Conservation (phyloP, 129 eudicot genomes). For the Mikania micrantha region DNA sequence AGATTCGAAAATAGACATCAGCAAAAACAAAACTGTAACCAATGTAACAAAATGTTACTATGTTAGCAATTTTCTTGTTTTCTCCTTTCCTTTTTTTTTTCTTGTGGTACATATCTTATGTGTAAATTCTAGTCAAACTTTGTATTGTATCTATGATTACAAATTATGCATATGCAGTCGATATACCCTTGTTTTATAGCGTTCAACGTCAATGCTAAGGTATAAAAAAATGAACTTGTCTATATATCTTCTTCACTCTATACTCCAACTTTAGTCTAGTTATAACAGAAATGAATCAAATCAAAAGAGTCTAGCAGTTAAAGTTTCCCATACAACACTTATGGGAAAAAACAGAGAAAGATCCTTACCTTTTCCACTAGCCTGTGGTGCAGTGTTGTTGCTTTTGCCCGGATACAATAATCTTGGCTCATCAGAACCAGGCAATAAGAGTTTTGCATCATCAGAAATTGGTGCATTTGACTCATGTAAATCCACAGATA, state of each 20-base stretch:
- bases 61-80: slow-evolving; percentile 6
- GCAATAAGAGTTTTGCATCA: not conserved
- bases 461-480: slow-evolving; percentile 12
- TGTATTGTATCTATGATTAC: slow-evolving; percentile 12
- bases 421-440: slow-evolving; percentile 16
- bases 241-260: slow-evolving; percentile 17
- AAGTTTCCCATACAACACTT: slow-evolving; percentile 16
- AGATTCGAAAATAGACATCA: slow-evolving; percentile 7
- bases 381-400: slow-evolving; percentile 10
- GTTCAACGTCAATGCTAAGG: slow-evolving; percentile 9
- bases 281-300: slow-evolving; percentile 14
- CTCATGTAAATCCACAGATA: slow-evolving; percentile 2
- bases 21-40: slow-evolving; percentile 3
- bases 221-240: slow-evolving; percentile 1
- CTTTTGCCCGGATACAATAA: slow-evolving; percentile 6
- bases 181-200: slow-evolving; percentile 7
- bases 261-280: slow-evolving; percentile 19
- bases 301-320: slow-evolving; percentile 14
- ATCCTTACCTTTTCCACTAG: slow-evolving; percentile 15
- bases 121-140: slow-evolving; percentile 14
- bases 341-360: slow-evolving; percentile 1
- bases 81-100: not conserved
- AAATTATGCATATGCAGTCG: not conserved
- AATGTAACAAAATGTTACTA: slow-evolving; percentile 8
- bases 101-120: slow-evolving; percentile 10